Conservation (phyloP, 306 rosid genomes). For the Sphenostylis stenocarpa region DNA sequence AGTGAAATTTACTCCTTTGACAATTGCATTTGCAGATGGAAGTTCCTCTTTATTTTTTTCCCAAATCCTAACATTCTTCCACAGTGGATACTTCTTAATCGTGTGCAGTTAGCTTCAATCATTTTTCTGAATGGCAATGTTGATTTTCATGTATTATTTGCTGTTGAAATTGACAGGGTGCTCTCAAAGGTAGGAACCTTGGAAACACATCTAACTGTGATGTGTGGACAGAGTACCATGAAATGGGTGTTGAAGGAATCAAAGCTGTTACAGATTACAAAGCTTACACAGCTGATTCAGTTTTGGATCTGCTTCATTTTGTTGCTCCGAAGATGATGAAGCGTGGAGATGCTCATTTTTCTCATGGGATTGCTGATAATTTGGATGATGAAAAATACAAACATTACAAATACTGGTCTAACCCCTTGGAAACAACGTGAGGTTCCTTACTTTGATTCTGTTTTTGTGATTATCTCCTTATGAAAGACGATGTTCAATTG, state of each 20-base stretch:
- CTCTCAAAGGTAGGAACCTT: slow-evolving; percentile 59
- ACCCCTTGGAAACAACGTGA: slow-evolving; percentile 80
- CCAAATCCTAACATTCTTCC: neutral
- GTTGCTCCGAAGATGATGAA: slow-evolving; percentile 87
- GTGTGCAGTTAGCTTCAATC: slow-evolving; percentile 2
- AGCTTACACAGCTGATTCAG: slow-evolving; percentile 61
- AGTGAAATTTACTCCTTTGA: neutral
- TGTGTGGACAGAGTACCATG: slow-evolving; percentile 84
- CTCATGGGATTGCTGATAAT: slow-evolving; percentile 75
- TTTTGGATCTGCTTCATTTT: slow-evolving; percentile 67
- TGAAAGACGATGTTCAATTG: neutral
- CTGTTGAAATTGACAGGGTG: slow-evolving; percentile 53
- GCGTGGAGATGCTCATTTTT: slow-evolving; percentile 79
- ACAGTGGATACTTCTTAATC: slow-evolving; percentile 9
- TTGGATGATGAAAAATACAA: slow-evolving; percentile 70
- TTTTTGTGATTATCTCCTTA: neutral
- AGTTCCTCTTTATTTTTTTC: slow-evolving; percentile 6
- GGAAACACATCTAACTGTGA: slow-evolving; percentile 64
- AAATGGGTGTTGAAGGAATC: slow-evolving; percentile 74
- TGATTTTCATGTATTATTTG: slow-evolving; percentile 18
- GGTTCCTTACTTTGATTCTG: slow-evolving; percentile 31
- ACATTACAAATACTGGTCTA: slow-evolving; percentile 84
- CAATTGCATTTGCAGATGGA: neutral
- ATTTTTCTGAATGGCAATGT: slow-evolving; percentile 3
- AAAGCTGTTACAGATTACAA: slow-evolving; percentile 74